phyloP scores from a whole-genome alignment of 495 filamentous ascomycete species.

The Lophiostoma macrostomum region DNA sequence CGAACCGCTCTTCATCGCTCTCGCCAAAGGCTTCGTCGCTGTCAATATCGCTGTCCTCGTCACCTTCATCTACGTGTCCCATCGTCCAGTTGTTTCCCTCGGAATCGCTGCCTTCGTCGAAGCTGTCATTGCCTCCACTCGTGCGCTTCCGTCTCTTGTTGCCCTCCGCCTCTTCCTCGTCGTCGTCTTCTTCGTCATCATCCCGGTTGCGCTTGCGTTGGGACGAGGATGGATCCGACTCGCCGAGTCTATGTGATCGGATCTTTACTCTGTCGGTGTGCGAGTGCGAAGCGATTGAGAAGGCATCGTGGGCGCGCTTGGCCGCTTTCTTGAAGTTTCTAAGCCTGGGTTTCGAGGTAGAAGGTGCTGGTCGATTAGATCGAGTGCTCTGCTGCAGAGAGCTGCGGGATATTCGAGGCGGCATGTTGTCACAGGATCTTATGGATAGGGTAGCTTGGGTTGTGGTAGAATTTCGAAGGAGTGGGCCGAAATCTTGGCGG shows the following conservation, averaged over 20 bases:
- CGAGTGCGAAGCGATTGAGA: slow-evolving; percentile 73
- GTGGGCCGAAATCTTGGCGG: slow-evolving; percentile 28
- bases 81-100: slow-evolving; percentile 87
- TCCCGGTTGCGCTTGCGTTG: slow-evolving; percentile 45
- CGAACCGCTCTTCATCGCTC: slow-evolving; percentile 50
- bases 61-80: slow-evolving; percentile 59
- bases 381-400: too few relatives aligned
- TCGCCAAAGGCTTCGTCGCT: slow-evolving; percentile 90
- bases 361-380: slow-evolving; percentile 14
- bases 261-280: slow-evolving; percentile 51
- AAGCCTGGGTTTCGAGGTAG: slow-evolving; percentile 19
- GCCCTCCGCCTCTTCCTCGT: slow-evolving; percentile 31
- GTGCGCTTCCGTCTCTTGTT: slow-evolving; percentile 43
- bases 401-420: slow-evolving; percentile 34
- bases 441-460: too few relatives aligned
- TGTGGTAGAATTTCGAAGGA: neutral
- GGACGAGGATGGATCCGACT: slow-evolving; percentile 47
- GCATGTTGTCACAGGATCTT: slow-evolving; percentile 17
- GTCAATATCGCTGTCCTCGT: slow-evolving; percentile 62
- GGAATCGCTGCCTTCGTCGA: slow-evolving; percentile 68
- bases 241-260: slow-evolving; percentile 57
- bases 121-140: slow-evolving; percentile 38
- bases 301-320: slow-evolving; percentile 71
- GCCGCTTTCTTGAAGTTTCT: slow-evolving; percentile 40
- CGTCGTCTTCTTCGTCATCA: slow-evolving; percentile 49